Evolutionary conservation across 2,329 filamentous ascomycete genomes (phyloP).

Genomic region (Sphaerostilbella broomeana): DNA sequence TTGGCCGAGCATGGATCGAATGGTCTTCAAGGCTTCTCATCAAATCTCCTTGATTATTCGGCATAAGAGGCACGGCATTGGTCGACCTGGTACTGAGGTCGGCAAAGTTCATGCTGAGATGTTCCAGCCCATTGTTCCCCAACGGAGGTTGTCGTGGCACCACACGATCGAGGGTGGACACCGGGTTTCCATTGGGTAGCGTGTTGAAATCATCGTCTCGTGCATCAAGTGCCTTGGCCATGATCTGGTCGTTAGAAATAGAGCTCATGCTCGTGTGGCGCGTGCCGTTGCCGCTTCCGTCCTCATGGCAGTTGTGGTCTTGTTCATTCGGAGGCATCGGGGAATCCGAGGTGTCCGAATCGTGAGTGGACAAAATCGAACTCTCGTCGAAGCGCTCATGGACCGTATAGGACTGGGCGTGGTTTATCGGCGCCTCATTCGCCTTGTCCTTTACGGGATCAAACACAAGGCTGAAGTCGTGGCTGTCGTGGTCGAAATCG

Average conservation of each 20-base stretch:
- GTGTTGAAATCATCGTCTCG: constrained; percentile 22
- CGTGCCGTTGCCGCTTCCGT: constrained; percentile 27
- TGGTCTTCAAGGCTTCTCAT: constrained; percentile 15
- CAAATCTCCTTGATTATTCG: constrained; percentile 11
- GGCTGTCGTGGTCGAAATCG: constrained; percentile 35
- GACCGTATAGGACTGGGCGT: constrained; percentile 39
- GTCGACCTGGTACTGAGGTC: constrained; percentile 15
- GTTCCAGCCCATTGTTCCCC: constrained; percentile 16
- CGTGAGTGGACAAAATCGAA: constrained; percentile 47
- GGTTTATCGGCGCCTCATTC: constrained; percentile 31
- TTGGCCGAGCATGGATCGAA: constrained; percentile 15
- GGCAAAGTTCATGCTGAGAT: constrained; percentile 9
- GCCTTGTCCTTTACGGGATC: constrained; percentile 27
- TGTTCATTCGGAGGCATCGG: constrained; percentile 36
- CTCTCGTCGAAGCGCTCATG: constrained; percentile 50
- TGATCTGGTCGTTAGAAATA: constrained; percentile 49
- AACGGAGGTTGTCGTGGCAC: constrained; percentile 17
- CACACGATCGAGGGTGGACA: constrained; percentile 25
- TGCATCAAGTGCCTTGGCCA: constrained; percentile 25
- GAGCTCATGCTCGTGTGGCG: constrained; percentile 52
- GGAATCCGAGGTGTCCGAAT: constrained; percentile 44
- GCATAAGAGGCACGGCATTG: too few relatives aligned
- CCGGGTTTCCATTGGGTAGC: constrained; percentile 22
- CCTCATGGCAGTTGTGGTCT: constrained; percentile 11
- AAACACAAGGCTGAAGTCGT: constrained; percentile 30